Conservation (phyloP, 148 eudicot genomes). For the Camellia granthamiana region DNA sequence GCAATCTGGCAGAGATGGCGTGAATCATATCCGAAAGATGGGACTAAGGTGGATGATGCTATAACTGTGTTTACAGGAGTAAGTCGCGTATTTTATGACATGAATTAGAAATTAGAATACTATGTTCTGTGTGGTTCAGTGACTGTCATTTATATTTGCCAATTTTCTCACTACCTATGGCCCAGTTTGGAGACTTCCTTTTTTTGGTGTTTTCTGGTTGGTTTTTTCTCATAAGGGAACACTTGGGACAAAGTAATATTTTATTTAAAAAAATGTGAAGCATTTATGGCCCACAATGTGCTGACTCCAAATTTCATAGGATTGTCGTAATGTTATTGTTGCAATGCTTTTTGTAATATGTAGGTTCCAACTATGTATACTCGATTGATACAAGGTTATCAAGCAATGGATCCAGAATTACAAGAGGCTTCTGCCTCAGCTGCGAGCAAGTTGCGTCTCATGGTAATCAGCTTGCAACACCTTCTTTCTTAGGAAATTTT, state of each 20-base stretch:
- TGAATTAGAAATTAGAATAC: too few species aligned
- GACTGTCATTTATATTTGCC: too few species aligned
- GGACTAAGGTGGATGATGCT: constrained; percentile 53
- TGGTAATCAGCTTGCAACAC: constrained; percentile 51
- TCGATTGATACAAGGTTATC: constrained; percentile 94
- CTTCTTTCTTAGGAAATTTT: background rate
- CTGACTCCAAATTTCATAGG: background rate
- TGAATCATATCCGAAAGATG: constrained; percentile 80
- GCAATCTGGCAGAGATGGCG: constrained; percentile 99
- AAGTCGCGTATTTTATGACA: constrained; percentile 23
- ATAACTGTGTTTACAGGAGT: constrained; percentile 94
- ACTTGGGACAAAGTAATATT: background rate
- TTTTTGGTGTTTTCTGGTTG: background rate
- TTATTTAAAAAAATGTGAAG: constrained; percentile 4
- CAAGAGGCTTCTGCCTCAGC: constrained; percentile 68
- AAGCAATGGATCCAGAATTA: constrained; percentile 80
- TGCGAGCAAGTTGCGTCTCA: constrained; percentile 83
- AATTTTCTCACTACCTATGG: too few species aligned
- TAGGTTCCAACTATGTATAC: constrained; percentile 99
- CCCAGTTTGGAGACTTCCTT: too few species aligned
- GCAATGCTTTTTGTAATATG: constrained; percentile 13
- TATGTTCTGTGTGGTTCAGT: too few species aligned
- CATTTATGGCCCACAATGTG: background rate
- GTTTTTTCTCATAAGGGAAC: background rate
- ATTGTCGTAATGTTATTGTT: constrained; percentile 4